Evolutionary conservation across 1,284 basidiomycete genomes (phyloP), one percentile per base, ranked within the genome.

Genomic region (Ceratobasidium papillatum): DNA sequence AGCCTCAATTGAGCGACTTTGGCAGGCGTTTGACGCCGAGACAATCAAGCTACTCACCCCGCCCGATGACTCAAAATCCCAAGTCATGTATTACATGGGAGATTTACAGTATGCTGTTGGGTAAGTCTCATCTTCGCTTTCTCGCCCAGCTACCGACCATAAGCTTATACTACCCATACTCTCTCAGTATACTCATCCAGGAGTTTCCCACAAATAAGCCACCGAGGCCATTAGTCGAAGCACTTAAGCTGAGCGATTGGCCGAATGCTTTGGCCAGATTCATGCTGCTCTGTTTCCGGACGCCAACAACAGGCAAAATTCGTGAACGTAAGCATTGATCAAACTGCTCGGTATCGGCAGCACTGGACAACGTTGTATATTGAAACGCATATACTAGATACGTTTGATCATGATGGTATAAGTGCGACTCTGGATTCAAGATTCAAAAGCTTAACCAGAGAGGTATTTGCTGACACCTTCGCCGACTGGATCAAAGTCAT

Each of bases 391-490:
- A 7, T 25, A n/a, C 3, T 25, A 58, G 54, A 32, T 32, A 14
- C 54, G 30, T 32, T 58, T 12, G 14, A 22, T 12, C 30, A 58
- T 19, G 12, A 9, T 34, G 27, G 27, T 27, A 22, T 12, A 11
- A 5, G 9, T 25, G 27, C 54, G n/a, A 58, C 54, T 17, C 17
- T 36, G 25, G 14, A 17, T 32, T 30, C 34, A 19, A 22, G 30
- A 8, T 52, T 52, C 51, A 52, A n/a, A 27, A 19, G 8, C 51
- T 8, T 22, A 9, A n/a, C 51, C 7, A 8, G n/a, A 19, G 51
- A 52, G n/a, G n/a, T 52, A n/a, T 52, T 52, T 52, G 51, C 51
- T 52, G 51, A n/a, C n/a, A 52, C 51, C 8, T 52, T n/a, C n/a
- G 8, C 51, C 25, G 51, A 52, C 51, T 52, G 51, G 51, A 9